Percentiles rank a stretch among this genome's conserved stretches.
These are phyloP conservation scores for Ochetophila trinervis DNA, from an alignment of 306 rosid species.

Conservation along the genomic window DNA sequence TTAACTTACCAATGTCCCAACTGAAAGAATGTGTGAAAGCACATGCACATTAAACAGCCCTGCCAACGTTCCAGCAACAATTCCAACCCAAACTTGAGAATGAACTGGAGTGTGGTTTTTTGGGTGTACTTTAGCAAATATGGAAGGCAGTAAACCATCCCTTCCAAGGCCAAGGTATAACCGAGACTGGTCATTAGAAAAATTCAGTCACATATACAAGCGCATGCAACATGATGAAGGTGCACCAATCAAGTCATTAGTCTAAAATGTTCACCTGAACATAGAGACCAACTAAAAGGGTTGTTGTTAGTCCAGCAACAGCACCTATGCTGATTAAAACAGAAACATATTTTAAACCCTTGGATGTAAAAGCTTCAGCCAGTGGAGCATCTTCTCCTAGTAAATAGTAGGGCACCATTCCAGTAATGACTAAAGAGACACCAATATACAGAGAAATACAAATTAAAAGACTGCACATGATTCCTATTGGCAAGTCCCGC, in stretches of 20 bases:
- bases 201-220: conserved; percentile 25
- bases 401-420: conserved; percentile 84
- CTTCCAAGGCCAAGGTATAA: conserved; percentile 96
- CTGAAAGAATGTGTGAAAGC: conserved; percentile 90
- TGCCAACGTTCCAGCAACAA: conserved; percentile 71
- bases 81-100: conserved; percentile 94
- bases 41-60: conserved; percentile 75
- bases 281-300: conserved; percentile 91
- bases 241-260: conserved; percentile 26
- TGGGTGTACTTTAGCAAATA: conserved; percentile 72
- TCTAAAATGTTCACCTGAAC: conserved; percentile 73
- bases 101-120: conserved; percentile 77
- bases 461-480: conserved; percentile 81
- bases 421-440: conserved; percentile 92
- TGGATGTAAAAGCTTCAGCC: conserved; percentile 88
- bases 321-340: conserved; percentile 87
- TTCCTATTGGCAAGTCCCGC: conserved; percentile 97
- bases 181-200: conserved; percentile 76
- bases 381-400: conserved; percentile 96
- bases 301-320: conserved; percentile 93
- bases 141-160: conserved; percentile 85
- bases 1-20: conserved; percentile 86
- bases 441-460: conserved; percentile 80
- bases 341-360: conserved; percentile 82
- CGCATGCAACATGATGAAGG: conserved; percentile 27